A percentile compares a stretch with the other conserved stretches of the same genome.
Evolutionary conservation across 768 basidiomycete genomes (phyloP).

Genomic region (Pleurotus cornucopiae): DNA sequence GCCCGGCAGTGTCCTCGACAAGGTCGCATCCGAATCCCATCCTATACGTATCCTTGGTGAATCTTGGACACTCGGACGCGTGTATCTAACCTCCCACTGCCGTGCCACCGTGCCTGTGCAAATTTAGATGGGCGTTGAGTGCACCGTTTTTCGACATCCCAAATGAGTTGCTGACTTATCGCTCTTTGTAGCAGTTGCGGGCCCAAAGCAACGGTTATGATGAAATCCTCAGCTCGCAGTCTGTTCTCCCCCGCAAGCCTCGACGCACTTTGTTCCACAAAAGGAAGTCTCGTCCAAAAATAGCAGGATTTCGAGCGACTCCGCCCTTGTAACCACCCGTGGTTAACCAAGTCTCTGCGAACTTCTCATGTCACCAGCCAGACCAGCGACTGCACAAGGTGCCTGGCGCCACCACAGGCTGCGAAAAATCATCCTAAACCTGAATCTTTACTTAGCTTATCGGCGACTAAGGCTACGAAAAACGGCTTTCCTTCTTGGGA

Average conservation of each 20-base stretch:
- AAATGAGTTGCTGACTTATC: neutral
- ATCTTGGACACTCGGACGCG: no score
- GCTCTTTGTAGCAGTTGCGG: neutral
- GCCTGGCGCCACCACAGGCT: neutral
- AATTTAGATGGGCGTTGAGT: no score
- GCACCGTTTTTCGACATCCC: neutral
- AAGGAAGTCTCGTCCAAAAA: conserved; percentile 5
- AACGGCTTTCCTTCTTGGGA: conserved; percentile 3
- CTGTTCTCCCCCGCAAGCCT: neutral
- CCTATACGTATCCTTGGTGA: no score
- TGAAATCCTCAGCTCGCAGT: neutral
- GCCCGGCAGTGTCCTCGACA: no score
- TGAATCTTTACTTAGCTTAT: neutral
- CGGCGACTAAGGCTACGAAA: neutral
- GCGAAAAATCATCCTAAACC: neutral
- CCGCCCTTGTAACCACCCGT: neutral
- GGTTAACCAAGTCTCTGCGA: neutral
- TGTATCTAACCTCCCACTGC: no score
- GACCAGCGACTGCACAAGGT: neutral
- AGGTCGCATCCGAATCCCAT: no score
- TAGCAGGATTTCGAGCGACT: conserved; percentile 2
- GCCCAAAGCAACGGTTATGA: conserved; percentile 3
- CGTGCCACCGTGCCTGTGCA: no score
- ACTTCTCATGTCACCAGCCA: neutral
- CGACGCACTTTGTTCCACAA: neutral